Evolutionary conservation across 345 rosid genomes (phyloP).

Genomic region (Brassica carinata): DNA sequence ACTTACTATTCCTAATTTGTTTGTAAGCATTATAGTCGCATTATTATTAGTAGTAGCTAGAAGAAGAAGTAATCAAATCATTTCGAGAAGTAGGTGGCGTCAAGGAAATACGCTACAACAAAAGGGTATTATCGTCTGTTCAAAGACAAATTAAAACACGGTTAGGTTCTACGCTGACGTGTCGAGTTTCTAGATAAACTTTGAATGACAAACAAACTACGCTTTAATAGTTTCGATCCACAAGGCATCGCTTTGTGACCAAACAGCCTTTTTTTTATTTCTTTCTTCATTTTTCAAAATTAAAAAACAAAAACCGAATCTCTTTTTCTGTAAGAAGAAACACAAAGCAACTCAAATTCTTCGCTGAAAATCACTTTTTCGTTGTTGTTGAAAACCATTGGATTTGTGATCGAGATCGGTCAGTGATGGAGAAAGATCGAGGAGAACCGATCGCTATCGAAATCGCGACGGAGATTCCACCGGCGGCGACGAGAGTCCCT

Average conservation of each 20-base stretch:
- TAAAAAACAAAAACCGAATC: conserved; percentile 10
- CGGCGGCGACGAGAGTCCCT: conserved; percentile 60
- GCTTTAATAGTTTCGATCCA: conserved; percentile 23
- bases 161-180: conserved; percentile 42
- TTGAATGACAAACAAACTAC: conserved; percentile 23
- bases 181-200: conserved; percentile 32
- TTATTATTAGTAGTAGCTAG: neutral
- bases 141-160: neutral
- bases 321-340: conserved; percentile 1
- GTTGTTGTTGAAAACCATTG: neutral
- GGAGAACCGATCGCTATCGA: conserved; percentile 56
- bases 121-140: conserved; percentile 27
- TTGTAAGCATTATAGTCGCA: neutral
- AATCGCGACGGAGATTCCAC: conserved; percentile 46
- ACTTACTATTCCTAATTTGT: neutral
- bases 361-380: conserved; percentile 3
- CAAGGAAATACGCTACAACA: conserved; percentile 1
- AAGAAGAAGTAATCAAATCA: conserved; percentile 23
- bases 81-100: conserved; percentile 27
- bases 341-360: conserved; percentile 36
- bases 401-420: conserved; percentile 1
- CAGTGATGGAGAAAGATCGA: conserved; percentile 47
- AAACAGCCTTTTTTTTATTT: conserved; percentile 28
- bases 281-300: neutral
- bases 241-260: conserved; percentile 45